phyloP scores from a whole-genome alignment of 345 rosid genomes.

The Eucalyptus lansdowneana region DNA sequence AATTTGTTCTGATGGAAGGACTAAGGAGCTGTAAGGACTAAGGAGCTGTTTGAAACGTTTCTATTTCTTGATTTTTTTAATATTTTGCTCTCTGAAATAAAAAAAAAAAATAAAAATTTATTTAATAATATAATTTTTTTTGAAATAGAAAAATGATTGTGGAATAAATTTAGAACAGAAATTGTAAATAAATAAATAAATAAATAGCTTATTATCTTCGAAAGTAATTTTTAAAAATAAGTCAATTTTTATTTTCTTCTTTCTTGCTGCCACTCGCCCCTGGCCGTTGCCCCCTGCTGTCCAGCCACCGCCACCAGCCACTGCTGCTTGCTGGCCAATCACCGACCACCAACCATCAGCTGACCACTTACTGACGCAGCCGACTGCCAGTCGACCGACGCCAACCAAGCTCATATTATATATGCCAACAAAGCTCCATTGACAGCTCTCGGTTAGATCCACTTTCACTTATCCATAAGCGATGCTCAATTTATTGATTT shows the following conservation, averaged over 20 bases:
- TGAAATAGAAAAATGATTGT: fast-evolving
- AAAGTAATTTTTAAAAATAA: too few species aligned
- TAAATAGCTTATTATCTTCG: fast-evolving
- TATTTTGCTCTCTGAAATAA: fast-evolving
- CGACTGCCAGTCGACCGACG: fast-evolving
- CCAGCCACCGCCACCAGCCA: too few species aligned
- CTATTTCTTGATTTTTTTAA: too few species aligned
- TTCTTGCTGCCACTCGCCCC: too few species aligned
- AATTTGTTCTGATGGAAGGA: neutral
- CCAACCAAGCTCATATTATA: neutral
- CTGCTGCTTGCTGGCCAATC: fast-evolving
- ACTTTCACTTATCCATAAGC: neutral
- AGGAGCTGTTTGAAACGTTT: fast-evolving
- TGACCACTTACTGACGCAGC: too few species aligned
- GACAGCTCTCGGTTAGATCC: neutral
- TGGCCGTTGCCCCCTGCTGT: too few species aligned
- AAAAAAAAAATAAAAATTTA: too few species aligned
- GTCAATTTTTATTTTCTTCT: too few species aligned
- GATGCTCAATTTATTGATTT: neutral
- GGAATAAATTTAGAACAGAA: too few species aligned
- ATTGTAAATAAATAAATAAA: too few species aligned
- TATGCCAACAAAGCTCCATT: neutral
- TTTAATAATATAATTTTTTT: too few species aligned
- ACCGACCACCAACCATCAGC: fast-evolving
- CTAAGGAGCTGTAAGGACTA: neutral